Evolutionary conservation across 176 grass and related monocot species (phyloP).

Genomic region (Sorghum bicolor): Sorghum_bicolor_NCBIv3 NC_012871.2:61885501-61886000

Average conservation of each 20-base stretch:
- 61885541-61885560: not conserved
- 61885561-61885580: slow-evolving; percentile 13
- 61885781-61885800: not conserved
- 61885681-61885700: slow-evolving; percentile 94
- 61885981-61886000: slow-evolving; percentile 11
- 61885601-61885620: slow-evolving; percentile 95
- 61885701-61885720: slow-evolving; percentile 87
- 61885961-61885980: slow-evolving; percentile 10
- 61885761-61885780: slow-evolving; percentile 4
- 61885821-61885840: slow-evolving; percentile 6
- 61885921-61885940: not conserved
- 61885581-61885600: slow-evolving; percentile 48
- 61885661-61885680: slow-evolving; percentile 82
- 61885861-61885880: not conserved
- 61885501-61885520: slow-evolving; percentile 5
- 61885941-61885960: not conserved
- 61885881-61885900: not conserved
- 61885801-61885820: not conserved
- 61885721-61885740: slow-evolving; percentile 27
- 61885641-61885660: slow-evolving; percentile 85
- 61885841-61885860: slow-evolving; percentile 12
- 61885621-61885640: slow-evolving; percentile 98
- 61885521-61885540: slow-evolving; percentile 4
- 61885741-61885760: slow-evolving; percentile 12
- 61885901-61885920: not conserved